These are phyloP conservation scores for Termitomyces sp. DNA, from an alignment of 768 basidiomycete species.

Conservation along the genomic window DNA sequence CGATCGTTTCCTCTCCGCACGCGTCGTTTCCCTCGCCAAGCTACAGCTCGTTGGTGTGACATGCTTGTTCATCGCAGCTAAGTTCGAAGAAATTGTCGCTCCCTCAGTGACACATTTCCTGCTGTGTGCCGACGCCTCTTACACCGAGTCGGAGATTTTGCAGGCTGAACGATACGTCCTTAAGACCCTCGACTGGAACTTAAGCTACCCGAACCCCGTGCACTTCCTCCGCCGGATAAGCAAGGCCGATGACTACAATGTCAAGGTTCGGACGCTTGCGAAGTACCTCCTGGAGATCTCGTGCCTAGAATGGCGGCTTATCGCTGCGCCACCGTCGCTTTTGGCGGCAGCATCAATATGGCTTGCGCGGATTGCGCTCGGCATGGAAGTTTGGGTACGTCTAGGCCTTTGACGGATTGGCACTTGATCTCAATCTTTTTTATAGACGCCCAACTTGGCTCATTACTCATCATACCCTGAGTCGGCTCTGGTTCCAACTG, in stretches of 20 bases:
- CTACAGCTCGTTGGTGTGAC: constrained; percentile 95
- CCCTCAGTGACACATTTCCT: constrained; percentile 91
- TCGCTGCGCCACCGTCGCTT: constrained; percentile 78
- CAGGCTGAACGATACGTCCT: constrained; percentile 85
- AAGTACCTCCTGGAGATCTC: constrained; percentile 95
- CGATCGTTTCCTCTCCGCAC: constrained; percentile 74
- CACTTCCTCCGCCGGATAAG: constrained; percentile 89
- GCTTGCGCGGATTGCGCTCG: constrained; percentile 82
- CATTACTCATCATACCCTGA: constrained; percentile 95
- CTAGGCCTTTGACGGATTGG: background rate
- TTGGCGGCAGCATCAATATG: constrained; percentile 89
- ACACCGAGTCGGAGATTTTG: constrained; percentile 74
- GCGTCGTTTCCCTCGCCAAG: constrained; percentile 84
- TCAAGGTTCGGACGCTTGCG: constrained; percentile 85
- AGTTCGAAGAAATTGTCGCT: constrained; percentile 94
- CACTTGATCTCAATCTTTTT: background rate
- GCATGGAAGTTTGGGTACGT: constrained; percentile 85
- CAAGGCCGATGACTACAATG: constrained; percentile 96
- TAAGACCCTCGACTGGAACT: constrained; percentile 89
- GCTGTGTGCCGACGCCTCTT: constrained; percentile 79
- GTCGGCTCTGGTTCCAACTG: constrained; percentile 78
- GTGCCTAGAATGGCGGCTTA: constrained; percentile 81
- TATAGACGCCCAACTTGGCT: constrained; percentile 75
- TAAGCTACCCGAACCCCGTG: constrained; percentile 92
- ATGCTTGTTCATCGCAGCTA: constrained; percentile 89